Base-by-base conservation (phyloP, 345 rosid genomes). In the Balakata baccata region DNA sequence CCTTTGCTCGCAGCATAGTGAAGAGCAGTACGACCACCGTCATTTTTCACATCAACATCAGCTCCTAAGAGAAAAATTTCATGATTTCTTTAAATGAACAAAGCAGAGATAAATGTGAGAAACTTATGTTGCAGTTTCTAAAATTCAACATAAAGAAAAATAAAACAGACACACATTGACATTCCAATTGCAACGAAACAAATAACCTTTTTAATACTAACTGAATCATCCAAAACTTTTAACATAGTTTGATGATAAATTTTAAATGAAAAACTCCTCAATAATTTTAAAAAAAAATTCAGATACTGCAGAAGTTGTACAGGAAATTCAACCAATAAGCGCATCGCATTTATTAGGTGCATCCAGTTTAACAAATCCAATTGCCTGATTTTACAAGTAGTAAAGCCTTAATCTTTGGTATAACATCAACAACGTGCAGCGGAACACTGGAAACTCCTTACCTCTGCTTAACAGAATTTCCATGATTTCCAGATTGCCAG, bases 1-100 rank as follows among this genome's bases (percentile, higher is more conserved):
- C 97, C 98, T 85, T 94, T 92, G 85, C 98, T 94, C 59, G 98
- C 97, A 61, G 97, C 95, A 84, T 94, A 94, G 76, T 94, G 98
- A 78, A 94, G 93, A 54, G 97, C 97, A 62, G 89, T 79, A 5
- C 92, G 93, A n/a, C 97, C 97, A 17, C 93, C 97, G 34, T 85
- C 84, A 79, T 92, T 94, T 73, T 84, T 89, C 63, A 83, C 54
- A 85, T 90, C 85, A 8, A 90, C 90, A 85, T 92, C 89, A 68
- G 90, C 97, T 65, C 97, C 97, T 94, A 76, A 17, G 18, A 56
- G 70, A 6, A 63, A 64, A 69, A 9, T 53, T 49, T 64, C 60
- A 9, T 38, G 20, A 64, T 70, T n/a, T 66, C 20, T 39, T 57
- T 4, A 54, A 39, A 64, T 22, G 17, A n/a, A 1, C 10, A 53